phyloP scores from a whole-genome alignment of 2,329 filamentous ascomycete species.

The Hortaea werneckii region DNA sequence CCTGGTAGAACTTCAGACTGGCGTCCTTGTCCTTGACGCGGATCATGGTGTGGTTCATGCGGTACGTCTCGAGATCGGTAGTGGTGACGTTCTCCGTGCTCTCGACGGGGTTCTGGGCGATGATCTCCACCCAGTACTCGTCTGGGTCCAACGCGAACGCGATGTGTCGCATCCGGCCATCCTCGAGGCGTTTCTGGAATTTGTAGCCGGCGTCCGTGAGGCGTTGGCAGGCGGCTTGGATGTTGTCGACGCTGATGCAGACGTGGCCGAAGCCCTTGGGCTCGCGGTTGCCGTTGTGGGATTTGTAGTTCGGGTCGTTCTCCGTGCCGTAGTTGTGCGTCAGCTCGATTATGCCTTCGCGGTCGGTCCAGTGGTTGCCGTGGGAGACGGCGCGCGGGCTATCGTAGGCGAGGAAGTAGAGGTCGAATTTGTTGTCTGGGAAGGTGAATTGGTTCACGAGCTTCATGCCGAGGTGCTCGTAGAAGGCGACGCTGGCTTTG shows the following conservation, averaged over 20 bases:
- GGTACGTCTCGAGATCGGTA: constrained; percentile 67
- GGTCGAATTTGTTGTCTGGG: constrained; percentile 82
- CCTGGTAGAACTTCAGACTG: constrained; percentile 47
- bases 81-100: constrained; percentile 61
- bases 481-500: constrained; percentile 74
- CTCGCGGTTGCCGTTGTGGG: constrained; percentile 85
- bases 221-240: constrained; percentile 70
- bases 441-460: constrained; percentile 71
- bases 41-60: constrained; percentile 81
- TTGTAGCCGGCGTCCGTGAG: constrained; percentile 82
- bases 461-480: constrained; percentile 83
- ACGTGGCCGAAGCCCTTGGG: constrained; percentile 80
- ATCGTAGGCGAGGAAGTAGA: constrained; percentile 92
- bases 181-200: constrained; percentile 90
- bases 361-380: constrained; percentile 66
- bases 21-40: constrained; percentile 61
- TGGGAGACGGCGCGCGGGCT: constrained; percentile 62
- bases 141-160: constrained; percentile 64
- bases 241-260: constrained; percentile 57
- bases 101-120: constrained; percentile 61
- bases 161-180: constrained; percentile 78
- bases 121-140: constrained; percentile 59
- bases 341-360: constrained; percentile 71
- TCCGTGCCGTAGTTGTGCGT: constrained; percentile 83
- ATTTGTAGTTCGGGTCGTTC: constrained; percentile 65